Base-by-base conservation (phyloP, 179 eudicot species). In the Pouteria campechiana region DNA sequence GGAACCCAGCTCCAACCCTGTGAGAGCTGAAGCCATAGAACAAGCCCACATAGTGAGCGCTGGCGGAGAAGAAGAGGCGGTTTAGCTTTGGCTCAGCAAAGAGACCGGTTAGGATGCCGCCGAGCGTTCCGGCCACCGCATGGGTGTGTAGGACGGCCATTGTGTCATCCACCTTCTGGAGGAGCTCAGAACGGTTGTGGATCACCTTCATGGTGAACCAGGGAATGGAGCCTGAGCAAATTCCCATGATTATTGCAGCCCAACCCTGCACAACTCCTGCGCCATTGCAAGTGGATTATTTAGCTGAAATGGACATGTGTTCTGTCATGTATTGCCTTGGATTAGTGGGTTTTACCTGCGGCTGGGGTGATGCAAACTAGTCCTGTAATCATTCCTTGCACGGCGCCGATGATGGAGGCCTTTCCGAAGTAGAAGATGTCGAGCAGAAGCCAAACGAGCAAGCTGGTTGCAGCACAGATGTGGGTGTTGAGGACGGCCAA, bases 161-260 rank as follows among this genome's bases (percentile, higher is more conserved):
- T 8, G 67, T 61, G 44, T 61, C 67, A 15, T 61, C 67, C n/a
- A 61, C 58, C 7, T 50, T 49, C 20, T 54, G 67, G 16, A 61
- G 56, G 18, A 54, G 25, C 41, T 30, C 43, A 6, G 41, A 54
- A n/a, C 21, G 47, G 25, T 61, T 61, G 56, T 61, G 67, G 12
- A 48, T n/a, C 23, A 61, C 36, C 67, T 54, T 61, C 67, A 61
- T 54, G 17, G 61, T 61, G 50, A 54, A 61, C 67, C 67, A 61
- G 0, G 67, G 67, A 17, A 61, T 27, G 1, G 61, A 54, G 9
- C 67, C 67, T 6, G 67, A 54, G 22, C 32, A 28, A 10, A 61
- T 25, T 15, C 67, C 67, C 67, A 61, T 61, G 5, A 61, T 19
- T 27, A 61, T 54, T 14, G 67, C 67, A 7, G 67, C 67, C 67